Percentiles rank a stretch among this genome's conserved stretches.
Evolutionary conservation across 345 rosid genomes (phyloP).

Genomic region (Jatropha curcas): DNA sequence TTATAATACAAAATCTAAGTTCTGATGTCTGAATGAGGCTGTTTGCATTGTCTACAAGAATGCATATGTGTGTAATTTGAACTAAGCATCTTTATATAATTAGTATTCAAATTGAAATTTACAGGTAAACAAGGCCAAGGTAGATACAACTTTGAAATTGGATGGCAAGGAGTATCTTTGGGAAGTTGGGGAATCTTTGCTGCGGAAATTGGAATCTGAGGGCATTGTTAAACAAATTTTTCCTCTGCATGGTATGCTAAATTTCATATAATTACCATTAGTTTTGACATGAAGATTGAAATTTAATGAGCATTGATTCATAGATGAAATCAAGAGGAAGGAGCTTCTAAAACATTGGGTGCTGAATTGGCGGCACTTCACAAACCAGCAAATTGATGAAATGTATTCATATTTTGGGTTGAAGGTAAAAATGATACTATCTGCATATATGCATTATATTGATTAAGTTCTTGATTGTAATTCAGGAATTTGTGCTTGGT

Average conservation of each 20-base stretch:
- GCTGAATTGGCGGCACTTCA: constrained; percentile 66
- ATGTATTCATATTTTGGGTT: constrained; percentile 80
- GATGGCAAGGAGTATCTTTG: constrained; percentile 54
- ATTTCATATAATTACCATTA: constrained; percentile 17
- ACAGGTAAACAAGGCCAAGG: constrained; percentile 56
- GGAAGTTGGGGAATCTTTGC: constrained; percentile 70
- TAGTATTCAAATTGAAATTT: constrained; percentile 19
- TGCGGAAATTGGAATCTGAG: constrained; percentile 60
- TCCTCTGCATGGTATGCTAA: constrained; percentile 73
- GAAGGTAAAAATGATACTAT: constrained; percentile 51
- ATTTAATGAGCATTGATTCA: constrained; percentile 27
- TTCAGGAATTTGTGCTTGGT: constrained; percentile 21
- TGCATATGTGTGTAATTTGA: neutral
- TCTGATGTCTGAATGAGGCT: neutral
- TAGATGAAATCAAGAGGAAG: constrained; percentile 77
- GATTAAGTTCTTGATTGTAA: constrained; percentile 15
- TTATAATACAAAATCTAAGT: neutral
- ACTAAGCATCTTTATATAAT: constrained; percentile 5
- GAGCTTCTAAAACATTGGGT: constrained; percentile 77
- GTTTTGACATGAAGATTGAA: constrained; percentile 18
- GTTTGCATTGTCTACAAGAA: neutral
- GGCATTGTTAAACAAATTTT: constrained; percentile 72
- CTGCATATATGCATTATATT: neutral
- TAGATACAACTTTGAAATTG: constrained; percentile 39
- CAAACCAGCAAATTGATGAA: constrained; percentile 80